Evolutionary conservation across 257 asterid species (phyloP).

Genomic region (Solanum okadae): DNA sequence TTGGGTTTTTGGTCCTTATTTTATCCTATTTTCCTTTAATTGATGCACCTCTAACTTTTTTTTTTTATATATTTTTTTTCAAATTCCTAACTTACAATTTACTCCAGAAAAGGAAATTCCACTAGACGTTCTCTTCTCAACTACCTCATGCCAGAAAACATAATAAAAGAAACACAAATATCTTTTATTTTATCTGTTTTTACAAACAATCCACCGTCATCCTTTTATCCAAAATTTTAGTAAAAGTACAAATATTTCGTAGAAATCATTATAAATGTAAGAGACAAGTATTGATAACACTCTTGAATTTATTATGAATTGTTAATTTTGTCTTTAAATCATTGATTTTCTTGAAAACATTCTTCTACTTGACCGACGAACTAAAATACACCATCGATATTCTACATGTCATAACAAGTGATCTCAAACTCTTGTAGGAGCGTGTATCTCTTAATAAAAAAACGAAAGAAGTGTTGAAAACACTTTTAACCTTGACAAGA

Average conservation of each 20-base stretch:
- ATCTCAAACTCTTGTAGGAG: too few species aligned
- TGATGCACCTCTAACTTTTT: neutral
- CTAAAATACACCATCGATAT: too few species aligned
- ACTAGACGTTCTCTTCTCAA: neutral
- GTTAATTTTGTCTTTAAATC: too few species aligned
- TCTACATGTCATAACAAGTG: neutral
- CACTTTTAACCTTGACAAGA: too few species aligned
- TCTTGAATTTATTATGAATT: too few species aligned
- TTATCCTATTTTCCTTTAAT: neutral
- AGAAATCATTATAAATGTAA: neutral
- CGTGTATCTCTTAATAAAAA: neutral
- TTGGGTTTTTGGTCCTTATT: neutral
- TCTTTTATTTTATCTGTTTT: neutral
- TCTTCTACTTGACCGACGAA: too few species aligned
- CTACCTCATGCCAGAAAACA: neutral
- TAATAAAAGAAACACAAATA: neutral
- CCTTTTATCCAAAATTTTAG: neutral
- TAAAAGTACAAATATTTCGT: neutral
- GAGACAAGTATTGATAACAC: neutral
- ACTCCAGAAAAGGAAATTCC: neutral
- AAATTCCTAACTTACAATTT: constrained; percentile 11
- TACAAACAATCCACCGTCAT: neutral
- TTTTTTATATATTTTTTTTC: neutral
- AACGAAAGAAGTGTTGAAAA: too few species aligned
- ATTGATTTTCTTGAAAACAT: too few species aligned